Evolutionary conservation across 805 yeast genomes (phyloP).

Genomic region (Lipomyces lipofer): DNA sequence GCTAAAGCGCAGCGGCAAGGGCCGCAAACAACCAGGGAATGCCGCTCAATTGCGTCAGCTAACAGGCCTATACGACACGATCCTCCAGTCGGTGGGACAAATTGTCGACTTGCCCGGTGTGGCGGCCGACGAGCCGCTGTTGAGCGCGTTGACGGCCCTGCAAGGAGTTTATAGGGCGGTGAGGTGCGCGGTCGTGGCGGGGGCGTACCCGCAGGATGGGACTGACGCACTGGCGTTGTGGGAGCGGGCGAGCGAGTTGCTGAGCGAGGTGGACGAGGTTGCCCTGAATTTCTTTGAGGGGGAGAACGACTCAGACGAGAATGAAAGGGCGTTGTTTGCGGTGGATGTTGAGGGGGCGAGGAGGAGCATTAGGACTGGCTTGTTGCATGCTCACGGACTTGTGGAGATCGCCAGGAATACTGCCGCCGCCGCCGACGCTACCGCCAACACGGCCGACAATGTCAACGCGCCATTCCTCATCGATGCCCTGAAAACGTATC

Average conservation of each 20-base stretch:
- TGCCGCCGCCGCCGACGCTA: conserved; percentile 4
- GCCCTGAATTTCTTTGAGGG: conserved; percentile 18
- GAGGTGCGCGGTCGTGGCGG: conserved; percentile 28
- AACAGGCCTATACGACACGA: conserved; percentile 51
- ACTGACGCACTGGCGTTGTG: conserved; percentile 23
- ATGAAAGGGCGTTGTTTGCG: conserved; percentile 10
- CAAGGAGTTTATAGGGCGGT: conserved; percentile 47
- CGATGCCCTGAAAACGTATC: conserved; percentile 49
- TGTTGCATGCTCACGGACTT: conserved; percentile 16
- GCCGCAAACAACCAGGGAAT: neutral
- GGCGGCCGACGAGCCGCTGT: conserved; percentile 73
- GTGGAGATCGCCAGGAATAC: conserved; percentile 1
- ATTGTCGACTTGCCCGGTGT: conserved; percentile 88
- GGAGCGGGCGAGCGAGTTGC: conserved; percentile 25
- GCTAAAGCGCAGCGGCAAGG: neutral
- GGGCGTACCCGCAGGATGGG: conserved; percentile 17
- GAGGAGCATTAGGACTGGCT: conserved; percentile 16
- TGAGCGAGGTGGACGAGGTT: conserved; percentile 24
- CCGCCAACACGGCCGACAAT: conserved; percentile 6
- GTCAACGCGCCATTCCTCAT: conserved; percentile 40
- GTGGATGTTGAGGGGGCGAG: conserved; percentile 21
- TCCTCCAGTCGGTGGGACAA: conserved; percentile 56
- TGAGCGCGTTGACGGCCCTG: conserved; percentile 54
- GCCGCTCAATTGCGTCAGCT: conserved; percentile 36
- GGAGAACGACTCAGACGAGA: conserved; percentile 9